These are phyloP conservation scores for Venturia effusa DNA, from an alignment of 2,329 filamentous ascomycete genomes.

Conservation along the genomic window DNA sequence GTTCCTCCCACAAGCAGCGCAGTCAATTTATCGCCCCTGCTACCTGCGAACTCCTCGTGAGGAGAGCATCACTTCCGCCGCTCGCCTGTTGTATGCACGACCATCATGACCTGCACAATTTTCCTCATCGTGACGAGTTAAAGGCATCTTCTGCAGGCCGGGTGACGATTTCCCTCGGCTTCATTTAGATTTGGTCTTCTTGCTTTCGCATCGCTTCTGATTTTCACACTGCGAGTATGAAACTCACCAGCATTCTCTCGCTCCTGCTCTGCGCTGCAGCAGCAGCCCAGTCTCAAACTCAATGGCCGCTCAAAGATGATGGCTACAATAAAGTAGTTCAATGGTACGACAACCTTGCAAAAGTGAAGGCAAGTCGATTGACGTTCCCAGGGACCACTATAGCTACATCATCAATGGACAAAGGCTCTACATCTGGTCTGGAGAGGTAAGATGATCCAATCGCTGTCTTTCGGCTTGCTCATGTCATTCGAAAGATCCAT, in stretches of 20 bases:
- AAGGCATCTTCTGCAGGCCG: not conserved
- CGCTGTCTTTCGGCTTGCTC: slow-evolving; percentile 23
- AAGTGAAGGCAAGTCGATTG: not conserved
- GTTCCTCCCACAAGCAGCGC: not conserved
- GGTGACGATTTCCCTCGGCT: not conserved
- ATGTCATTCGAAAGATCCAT: not conserved
- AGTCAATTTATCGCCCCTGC: not conserved
- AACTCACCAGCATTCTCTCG: not conserved
- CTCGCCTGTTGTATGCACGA: not conserved
- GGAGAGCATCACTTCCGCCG: not conserved
- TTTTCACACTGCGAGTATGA: not conserved
- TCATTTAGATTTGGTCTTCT: not conserved
- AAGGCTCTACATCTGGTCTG: slow-evolving; percentile 41
- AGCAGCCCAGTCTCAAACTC: not conserved
- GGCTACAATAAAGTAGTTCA: not conserved
- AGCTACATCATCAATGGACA: slow-evolving; percentile 42
- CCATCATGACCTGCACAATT: not conserved
- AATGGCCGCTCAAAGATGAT: not conserved
- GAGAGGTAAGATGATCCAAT: slow-evolving; percentile 40
- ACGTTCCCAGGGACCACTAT: slow-evolving; percentile 35
- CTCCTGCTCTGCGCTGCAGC: not conserved
- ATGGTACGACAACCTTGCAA: not conserved
- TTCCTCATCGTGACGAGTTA: not conserved
- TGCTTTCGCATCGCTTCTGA: not conserved
- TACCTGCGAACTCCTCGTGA: not conserved